These are phyloP conservation scores for Sphaerulina musiva DNA, from an alignment of 2,329 filamentous ascomycete species.

Conservation along the genomic window DNA sequence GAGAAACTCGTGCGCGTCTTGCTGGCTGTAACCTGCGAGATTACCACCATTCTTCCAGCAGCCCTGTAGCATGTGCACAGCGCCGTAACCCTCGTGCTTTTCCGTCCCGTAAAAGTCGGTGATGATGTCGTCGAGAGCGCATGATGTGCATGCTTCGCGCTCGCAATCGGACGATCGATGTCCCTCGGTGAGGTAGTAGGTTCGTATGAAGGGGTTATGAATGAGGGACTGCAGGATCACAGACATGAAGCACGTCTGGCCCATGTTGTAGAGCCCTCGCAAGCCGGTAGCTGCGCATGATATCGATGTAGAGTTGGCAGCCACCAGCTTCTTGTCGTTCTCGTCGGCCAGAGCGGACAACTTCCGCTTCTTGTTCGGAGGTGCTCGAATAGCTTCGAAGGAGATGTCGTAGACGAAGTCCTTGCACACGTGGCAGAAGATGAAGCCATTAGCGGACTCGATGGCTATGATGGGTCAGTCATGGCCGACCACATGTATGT, in stretches of 20 bases:
- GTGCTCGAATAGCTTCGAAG: constrained; percentile 65
- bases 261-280: constrained; percentile 91
- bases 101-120: constrained; percentile 62
- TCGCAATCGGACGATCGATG: constrained; percentile 73
- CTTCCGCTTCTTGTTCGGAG: constrained; percentile 61
- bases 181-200: constrained; percentile 86
- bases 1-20: constrained; percentile 96
- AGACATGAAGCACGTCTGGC: constrained; percentile 97
- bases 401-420: constrained; percentile 79
- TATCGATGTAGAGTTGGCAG: constrained; percentile 68
- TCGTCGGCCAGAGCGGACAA: constrained; percentile 39
- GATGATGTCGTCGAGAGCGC: constrained; percentile 57
- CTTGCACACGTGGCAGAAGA: constrained; percentile 76
- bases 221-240: constrained; percentile 90
- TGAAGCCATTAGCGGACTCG: constrained; percentile 65
- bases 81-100: constrained; percentile 82
- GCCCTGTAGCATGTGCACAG: constrained; percentile 78
- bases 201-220: constrained; percentile 84
- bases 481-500: constrained; percentile 22
- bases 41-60: constrained; percentile 74
- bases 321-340: constrained; percentile 63
- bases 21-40: constrained; percentile 80
- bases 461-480: constrained; percentile 50
- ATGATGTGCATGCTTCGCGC: constrained; percentile 51
- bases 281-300: constrained; percentile 83